These are phyloP conservation scores for Eutrema japonicum DNA, from an alignment of 345 rosid genomes.

Conservation along the genomic window DNA sequence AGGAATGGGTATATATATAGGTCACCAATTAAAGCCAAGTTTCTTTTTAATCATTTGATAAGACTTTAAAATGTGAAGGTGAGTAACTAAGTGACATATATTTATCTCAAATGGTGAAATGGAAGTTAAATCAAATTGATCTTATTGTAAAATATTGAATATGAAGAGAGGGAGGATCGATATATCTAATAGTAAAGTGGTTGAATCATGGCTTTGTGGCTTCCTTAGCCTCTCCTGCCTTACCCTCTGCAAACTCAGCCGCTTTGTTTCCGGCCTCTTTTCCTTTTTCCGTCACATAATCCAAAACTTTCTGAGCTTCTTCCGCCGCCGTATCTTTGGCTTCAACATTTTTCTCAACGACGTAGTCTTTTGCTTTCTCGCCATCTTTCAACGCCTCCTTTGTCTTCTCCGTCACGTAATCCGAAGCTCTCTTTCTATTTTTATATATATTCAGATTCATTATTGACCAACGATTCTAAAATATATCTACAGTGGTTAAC, in stretches of 20 bases:
- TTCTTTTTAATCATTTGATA: not conserved
- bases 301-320: slow-evolving; percentile 36
- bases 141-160: slow-evolving; percentile 1
- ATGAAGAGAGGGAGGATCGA: slow-evolving; percentile 1
- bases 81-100: not conserved
- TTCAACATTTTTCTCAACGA: slow-evolving; percentile 33
- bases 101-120: not conserved
- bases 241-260: slow-evolving; percentile 34
- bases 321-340: not conserved
- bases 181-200: slow-evolving; percentile 19
- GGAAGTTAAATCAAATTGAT: slow-evolving; percentile 14
- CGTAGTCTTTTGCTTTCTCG: slow-evolving; percentile 40
- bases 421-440: slow-evolving; percentile 40
- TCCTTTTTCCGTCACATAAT: slow-evolving; percentile 47
- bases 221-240: slow-evolving; percentile 39
- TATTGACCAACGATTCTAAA: not conserved
- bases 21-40: not conserved
- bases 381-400: slow-evolving; percentile 38
- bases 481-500: not conserved
- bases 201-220: slow-evolving; percentile 24
- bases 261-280: slow-evolving; percentile 33
- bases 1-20: too few relatives aligned
- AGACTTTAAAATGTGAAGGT: not conserved
- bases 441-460: not conserved
- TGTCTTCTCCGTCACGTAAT: slow-evolving; percentile 37